Percentiles rank a stretch among this genome's conserved stretches.
phyloP scores from a whole-genome alignment of 192 early-diverging fungal genomes.

The Coemansia sp. region DNA sequence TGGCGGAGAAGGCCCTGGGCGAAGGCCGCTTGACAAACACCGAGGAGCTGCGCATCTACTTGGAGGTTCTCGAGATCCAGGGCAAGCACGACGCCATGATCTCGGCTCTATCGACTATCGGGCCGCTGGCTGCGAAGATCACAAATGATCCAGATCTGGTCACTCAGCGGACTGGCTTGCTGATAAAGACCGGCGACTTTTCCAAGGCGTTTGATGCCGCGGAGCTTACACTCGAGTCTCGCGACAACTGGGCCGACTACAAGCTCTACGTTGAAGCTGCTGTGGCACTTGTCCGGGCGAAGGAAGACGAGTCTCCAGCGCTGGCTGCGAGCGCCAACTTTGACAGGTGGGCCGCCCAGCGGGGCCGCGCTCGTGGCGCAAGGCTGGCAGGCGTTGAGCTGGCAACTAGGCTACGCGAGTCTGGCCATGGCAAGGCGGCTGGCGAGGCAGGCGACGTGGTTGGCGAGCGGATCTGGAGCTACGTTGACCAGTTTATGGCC shows the following conservation, averaged over 20 bases:
- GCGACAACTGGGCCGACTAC: slow-evolving; percentile 56
- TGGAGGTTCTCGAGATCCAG: slow-evolving; percentile 73
- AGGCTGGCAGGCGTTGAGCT: slow-evolving; percentile 39
- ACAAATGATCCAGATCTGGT: slow-evolving; percentile 76
- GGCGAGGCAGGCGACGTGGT: slow-evolving; percentile 3
- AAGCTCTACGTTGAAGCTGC: slow-evolving; percentile 40
- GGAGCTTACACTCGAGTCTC: slow-evolving; percentile 41
- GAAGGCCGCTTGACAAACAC: slow-evolving; percentile 68
- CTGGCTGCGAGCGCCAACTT: slow-evolving; percentile 7
- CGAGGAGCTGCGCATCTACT: slow-evolving; percentile 81
- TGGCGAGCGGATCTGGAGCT: slow-evolving; percentile 35
- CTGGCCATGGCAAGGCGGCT: slow-evolving; percentile 1
- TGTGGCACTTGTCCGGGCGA: background rate
- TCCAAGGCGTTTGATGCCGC: slow-evolving; percentile 51
- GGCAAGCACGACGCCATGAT: slow-evolving; percentile 70
- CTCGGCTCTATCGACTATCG: slow-evolving; percentile 58
- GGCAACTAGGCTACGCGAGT: slow-evolving; percentile 3
- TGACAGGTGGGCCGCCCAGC: slow-evolving; percentile 25
- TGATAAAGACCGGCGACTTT: slow-evolving; percentile 59
- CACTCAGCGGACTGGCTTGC: slow-evolving; percentile 60
- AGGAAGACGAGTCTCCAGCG: background rate
- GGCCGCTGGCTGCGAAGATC: slow-evolving; percentile 64
- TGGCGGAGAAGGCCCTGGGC: slow-evolving; percentile 75
- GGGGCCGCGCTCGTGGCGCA: slow-evolving; percentile 38
- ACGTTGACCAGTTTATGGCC: slow-evolving; percentile 35